Conservation (phyloP, 108 stramenopile species). For the Cylindrotheca fusiformis region DNA sequence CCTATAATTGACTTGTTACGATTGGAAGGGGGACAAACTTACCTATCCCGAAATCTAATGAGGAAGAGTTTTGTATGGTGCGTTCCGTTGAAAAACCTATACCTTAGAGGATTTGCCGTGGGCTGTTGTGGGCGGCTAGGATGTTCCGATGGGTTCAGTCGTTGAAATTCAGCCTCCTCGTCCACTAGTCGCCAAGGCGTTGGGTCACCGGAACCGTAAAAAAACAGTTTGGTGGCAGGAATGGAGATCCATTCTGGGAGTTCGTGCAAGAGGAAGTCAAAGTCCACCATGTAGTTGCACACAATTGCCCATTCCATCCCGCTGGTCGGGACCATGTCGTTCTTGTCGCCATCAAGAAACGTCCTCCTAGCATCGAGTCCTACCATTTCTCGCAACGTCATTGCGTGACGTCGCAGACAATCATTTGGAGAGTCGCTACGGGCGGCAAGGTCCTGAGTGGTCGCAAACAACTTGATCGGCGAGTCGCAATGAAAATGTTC, state of each 20-base stretch:
- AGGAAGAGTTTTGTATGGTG: slow-evolving; percentile 85
- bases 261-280: slow-evolving; percentile 50
- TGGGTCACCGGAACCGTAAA: slow-evolving; percentile 31
- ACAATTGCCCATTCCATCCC: slow-evolving; percentile 55
- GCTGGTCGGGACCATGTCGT: neutral
- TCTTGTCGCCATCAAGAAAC: neutral
- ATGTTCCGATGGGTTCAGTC: slow-evolving; percentile 5
- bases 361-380: slow-evolving; percentile 36
- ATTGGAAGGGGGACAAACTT: too few species aligned
- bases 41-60: too few species aligned
- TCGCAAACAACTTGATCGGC: too few species aligned
- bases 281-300: slow-evolving; percentile 61
- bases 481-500: too few species aligned
- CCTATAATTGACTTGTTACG: too few species aligned
- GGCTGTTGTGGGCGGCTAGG: slow-evolving; percentile 41
- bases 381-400: slow-evolving; percentile 58
- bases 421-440: too few species aligned
- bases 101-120: slow-evolving; percentile 27
- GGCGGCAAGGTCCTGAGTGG: too few species aligned
- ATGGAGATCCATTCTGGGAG: slow-evolving; percentile 55
- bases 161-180: slow-evolving; percentile 19
- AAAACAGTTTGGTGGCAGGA: slow-evolving; percentile 54
- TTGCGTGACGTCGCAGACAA: too few species aligned
- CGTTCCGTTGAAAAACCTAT: slow-evolving; percentile 37
- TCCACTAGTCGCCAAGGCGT: neutral